Evolutionary conservation across 2,329 filamentous ascomycete species (phyloP), one percentile per base, ranked within the genome.

Genomic region (Aspergillus sp.): DNA sequence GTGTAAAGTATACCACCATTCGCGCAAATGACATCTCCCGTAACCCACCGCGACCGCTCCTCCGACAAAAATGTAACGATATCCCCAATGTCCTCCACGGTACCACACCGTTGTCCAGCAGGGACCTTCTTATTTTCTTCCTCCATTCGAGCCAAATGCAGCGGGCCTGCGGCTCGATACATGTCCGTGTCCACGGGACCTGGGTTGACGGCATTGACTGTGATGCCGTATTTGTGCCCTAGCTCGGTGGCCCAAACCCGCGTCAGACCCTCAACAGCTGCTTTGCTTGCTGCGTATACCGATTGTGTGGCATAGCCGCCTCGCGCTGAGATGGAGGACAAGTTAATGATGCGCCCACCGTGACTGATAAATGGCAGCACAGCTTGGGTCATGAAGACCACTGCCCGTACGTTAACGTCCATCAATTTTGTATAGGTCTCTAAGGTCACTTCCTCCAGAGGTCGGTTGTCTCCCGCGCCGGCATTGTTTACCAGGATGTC

Each of bases 261-360:
- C n/a, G 86, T 87, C 83, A 88, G 86, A 43, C 84, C 82, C 71
- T 89, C 86, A 8, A 88, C 72, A 0, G 86, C 85, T 1, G 84
- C 86, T 70, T 89, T 88, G 54, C 83, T 86, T n/a, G 84, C 86
- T 9, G 83, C 84, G 68, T 88, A 89, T 52, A 88, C 80, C 11
- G 81, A 83, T 66, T 87, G 84, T 4, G 63, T 64, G 8, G 63
- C 38, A 28, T 64, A 65, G 2, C 66, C 66, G 31, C 62, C 66
- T 5, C 67, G 54, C 2, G 64, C 65, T 25, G 59, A 61, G 17
- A 66, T 68, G 1, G 64, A 67, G 2, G 61, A 66, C 11, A 71
- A n/a, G 30, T 70, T 70, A 41, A 70, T 59, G 25, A 71, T 69
- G 1, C 69, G 64, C 4, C 60, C 62, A 3, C 59, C 63, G 5